phyloP scores from a whole-genome alignment of 73 alveolate genomes.

The Uronychia setigera region DNA sequence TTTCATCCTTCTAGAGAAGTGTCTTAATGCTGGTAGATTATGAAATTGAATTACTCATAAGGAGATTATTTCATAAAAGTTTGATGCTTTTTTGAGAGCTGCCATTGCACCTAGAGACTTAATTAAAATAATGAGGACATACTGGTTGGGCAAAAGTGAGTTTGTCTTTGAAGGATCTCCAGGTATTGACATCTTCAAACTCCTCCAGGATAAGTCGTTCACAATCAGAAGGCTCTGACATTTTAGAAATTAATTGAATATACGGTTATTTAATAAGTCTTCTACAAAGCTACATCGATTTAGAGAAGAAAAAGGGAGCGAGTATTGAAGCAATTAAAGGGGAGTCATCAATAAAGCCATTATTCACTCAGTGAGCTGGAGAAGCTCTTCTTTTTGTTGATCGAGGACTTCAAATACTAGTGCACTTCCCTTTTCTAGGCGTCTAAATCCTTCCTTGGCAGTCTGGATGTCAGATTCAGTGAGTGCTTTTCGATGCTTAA shows the following conservation, averaged over 20 bases:
- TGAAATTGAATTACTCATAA: background rate
- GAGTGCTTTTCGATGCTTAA: conserved; percentile 63
- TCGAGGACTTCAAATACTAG: conserved; percentile 49
- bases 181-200: background rate
- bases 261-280: background rate
- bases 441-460: conserved; percentile 48
- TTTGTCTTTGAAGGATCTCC: background rate
- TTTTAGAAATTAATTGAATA: background rate
- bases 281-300: background rate
- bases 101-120: background rate
- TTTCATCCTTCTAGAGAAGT: background rate
- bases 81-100: background rate
- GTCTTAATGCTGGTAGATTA: background rate
- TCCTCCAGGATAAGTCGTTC: background rate
- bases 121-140: background rate
- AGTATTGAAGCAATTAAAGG: too few relatives aligned
- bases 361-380: conserved; percentile 34
- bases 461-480: conserved; percentile 18
- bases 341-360: too few relatives aligned
- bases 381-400: conserved; percentile 54
- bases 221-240: background rate
- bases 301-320: background rate
- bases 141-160: background rate
- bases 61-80: background rate
- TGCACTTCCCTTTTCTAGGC: conserved; percentile 62